phyloP scores from a whole-genome alignment of 2,329 filamentous ascomycete genomes.

The Xenoacremonium recifei region DNA sequence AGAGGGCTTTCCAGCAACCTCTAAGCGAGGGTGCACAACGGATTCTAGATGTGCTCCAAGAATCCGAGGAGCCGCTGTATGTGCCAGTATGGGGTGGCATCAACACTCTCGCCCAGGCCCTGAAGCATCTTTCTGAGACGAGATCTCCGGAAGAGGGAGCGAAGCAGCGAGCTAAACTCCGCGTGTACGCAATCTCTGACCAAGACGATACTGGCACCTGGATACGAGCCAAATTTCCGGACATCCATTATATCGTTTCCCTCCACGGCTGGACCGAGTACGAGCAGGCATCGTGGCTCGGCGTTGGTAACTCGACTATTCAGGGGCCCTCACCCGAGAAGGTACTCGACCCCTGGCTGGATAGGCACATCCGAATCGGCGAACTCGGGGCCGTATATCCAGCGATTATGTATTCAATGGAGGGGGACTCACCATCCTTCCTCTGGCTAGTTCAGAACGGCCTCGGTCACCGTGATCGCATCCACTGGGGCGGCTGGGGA shows the following conservation, averaged over 20 bases:
- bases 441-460: no score
- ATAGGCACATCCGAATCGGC: conserved; percentile 48
- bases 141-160: conserved; percentile 28
- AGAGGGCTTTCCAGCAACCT: no score
- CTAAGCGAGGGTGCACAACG: no score
- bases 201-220: conserved; percentile 56
- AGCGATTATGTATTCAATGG: conserved; percentile 46
- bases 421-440: no score
- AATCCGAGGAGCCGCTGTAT: conserved; percentile 40
- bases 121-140: conserved; percentile 32
- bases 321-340: conserved; percentile 38
- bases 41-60: conserved; percentile 30
- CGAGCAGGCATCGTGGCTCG: conserved; percentile 50
- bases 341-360: conserved; percentile 48
- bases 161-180: conserved; percentile 37
- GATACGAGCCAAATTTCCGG: conserved; percentile 51
- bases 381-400: conserved; percentile 42
- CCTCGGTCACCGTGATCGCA: no score
- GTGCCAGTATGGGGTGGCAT: conserved; percentile 51
- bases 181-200: conserved; percentile 55
- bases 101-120: conserved; percentile 48
- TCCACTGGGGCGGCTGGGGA: conserved; percentile 48
- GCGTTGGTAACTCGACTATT: conserved; percentile 45
- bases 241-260: conserved; percentile 53
- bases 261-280: conserved; percentile 56